Evolutionary conservation across 371 early-diverging fungal genomes (phyloP), one percentile per base, ranked within the genome.

Genomic region (Zopfochytrium polystomum): DNA sequence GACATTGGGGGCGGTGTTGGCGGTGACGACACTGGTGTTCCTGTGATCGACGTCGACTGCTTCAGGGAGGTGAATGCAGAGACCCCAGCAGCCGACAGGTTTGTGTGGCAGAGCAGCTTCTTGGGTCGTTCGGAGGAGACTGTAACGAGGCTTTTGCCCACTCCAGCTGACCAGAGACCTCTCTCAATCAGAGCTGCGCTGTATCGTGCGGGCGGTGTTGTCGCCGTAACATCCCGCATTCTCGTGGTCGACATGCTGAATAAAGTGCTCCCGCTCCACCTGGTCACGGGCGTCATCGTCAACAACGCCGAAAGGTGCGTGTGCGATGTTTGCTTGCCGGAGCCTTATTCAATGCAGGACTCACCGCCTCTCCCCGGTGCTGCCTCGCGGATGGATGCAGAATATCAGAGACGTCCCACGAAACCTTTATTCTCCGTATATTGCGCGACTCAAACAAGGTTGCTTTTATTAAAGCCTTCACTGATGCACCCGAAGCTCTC

Each of bases 211-310:
- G 94, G 99, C 47, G 99, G 99, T 6, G 79, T 98, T 3, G 76
- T 97, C 58, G 82, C 91, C 3, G 79, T 90, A 27, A 92, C 97
- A 0, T 87, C 95, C 20, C 82, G 94, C 32, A 92, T 96, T 43
- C 73, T 99, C 27, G 86, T 94, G n/a, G 93, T 95, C 34, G 99
- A 99, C 71, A 77, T 99, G 76, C 73, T 99, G 31, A 87, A 88
- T 58, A 79, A 85, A 13, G 77, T 87, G 30, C 76, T 98, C 1
- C 92, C 96, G 1, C 62, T 76, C 1, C 71, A 89, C 52, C 70
- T 89, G 23, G 82, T 98, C 7, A 87, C 90, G 3, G 95, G 95
- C 15, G 80, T 99, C 0, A 67, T 99, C 6, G 83, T 99, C 3
- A 83, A 84, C 32, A 87, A 96, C 74, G 97, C 95, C 4, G 90